phyloP scores from a whole-genome alignment of 306 rosid species.

The Fragaria ananassa region DNA sequence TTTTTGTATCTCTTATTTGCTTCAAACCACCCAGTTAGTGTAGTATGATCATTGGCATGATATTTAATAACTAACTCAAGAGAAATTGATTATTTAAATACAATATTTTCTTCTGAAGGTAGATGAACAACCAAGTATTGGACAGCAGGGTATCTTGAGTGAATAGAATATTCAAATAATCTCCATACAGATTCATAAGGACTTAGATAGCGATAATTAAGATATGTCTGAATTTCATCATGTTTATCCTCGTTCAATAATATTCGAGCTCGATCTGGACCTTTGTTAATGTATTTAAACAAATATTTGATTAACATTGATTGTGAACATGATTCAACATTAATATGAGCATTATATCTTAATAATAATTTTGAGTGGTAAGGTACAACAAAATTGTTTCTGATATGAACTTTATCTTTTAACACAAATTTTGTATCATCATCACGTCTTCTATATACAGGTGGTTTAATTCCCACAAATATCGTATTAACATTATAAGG shows the following conservation, averaged over 20 bases:
- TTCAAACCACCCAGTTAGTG: neutral
- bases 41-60: neutral
- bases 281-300: constrained; percentile 5
- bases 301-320: neutral
- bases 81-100: neutral
- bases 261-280: neutral
- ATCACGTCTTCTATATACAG: no score
- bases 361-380: neutral
- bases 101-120: neutral
- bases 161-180: no score
- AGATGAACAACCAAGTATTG: neutral
- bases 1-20: neutral
- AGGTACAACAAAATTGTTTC: neutral
- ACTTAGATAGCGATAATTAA: no score
- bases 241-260: no score
- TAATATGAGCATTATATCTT: neutral
- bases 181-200: no score
- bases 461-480: no score
- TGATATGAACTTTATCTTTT: no score
- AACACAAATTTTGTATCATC: no score
- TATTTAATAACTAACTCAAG: neutral
- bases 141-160: no score
- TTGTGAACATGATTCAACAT: neutral
- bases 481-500: no score
- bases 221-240: no score